phyloP scores from a whole-genome alignment of 225 moss, liverwort and hornwort genomes.

The Anthoceros angustus region DNA sequence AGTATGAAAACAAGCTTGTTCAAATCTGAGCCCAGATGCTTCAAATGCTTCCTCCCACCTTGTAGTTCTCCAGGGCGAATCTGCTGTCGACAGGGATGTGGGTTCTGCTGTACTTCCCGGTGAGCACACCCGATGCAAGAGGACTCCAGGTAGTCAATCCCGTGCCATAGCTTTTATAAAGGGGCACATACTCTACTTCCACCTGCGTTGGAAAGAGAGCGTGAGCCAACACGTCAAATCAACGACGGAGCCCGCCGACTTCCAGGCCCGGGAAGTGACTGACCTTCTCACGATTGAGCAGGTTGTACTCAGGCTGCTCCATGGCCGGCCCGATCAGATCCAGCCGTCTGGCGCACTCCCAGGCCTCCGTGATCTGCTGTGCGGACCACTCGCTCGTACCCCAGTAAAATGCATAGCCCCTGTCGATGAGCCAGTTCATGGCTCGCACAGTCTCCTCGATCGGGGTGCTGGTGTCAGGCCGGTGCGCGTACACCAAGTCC shows the following conservation, averaged over 20 bases:
- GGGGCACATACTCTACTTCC: conserved; percentile 55
- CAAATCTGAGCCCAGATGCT: background rate
- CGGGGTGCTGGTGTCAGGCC: conserved; percentile 58
- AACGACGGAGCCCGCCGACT: background rate
- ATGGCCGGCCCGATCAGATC: conserved; percentile 69
- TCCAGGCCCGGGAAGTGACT: background rate
- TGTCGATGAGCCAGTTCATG: conserved; percentile 88
- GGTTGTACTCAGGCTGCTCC: conserved; percentile 93
- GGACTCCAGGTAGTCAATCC: conserved; percentile 98
- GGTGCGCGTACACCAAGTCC: conserved; percentile 77
- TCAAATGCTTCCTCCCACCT: conserved; percentile 4
- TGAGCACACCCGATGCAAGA: conserved; percentile 82
- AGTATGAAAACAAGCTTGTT: background rate
- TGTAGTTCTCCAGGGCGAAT: conserved; percentile 51
- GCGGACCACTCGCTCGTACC: conserved; percentile 92
- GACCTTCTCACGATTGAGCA: conserved; percentile 66
- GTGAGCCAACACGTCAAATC: background rate
- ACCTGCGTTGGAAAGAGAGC: background rate
- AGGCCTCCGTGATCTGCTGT: conserved; percentile 87
- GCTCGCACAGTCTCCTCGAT: conserved; percentile 90
- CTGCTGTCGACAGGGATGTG: conserved; percentile 66
- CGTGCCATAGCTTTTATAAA: conserved; percentile 71
- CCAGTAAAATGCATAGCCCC: conserved; percentile 87
- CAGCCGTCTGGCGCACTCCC: conserved; percentile 56
- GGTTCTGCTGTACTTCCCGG: conserved; percentile 63